Evolutionary conservation across 148 eudicot species (phyloP).

Genomic region (Camellia lanceoleosa): DNA sequence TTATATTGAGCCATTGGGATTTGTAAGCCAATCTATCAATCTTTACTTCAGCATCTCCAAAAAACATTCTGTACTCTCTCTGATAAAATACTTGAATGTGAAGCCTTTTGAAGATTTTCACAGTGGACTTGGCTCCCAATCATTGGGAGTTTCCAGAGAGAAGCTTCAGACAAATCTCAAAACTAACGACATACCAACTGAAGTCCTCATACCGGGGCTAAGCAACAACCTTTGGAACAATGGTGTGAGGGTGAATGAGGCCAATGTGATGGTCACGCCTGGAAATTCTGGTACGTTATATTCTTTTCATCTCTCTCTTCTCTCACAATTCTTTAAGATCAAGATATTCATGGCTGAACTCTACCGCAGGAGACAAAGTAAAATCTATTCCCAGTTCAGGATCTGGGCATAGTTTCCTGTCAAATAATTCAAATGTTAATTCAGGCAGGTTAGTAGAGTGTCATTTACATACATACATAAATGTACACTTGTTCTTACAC

Average conservation of each 20-base stretch:
- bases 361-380: constrained; percentile 37
- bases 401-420: constrained; percentile 39
- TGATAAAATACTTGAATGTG: constrained; percentile 9
- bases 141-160: constrained; percentile 38
- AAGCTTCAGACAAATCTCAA: constrained; percentile 27
- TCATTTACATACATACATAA: not conserved
- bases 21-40: no score
- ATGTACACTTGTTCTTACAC: no score
- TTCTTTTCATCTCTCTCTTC: not conserved
- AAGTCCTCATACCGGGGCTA: constrained; percentile 30
- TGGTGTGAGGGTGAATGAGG: constrained; percentile 25
- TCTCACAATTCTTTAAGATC: not conserved
- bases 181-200: constrained; percentile 25
- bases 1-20: no score
- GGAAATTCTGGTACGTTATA: constrained; percentile 45
- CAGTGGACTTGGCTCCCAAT: constrained; percentile 37
- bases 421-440: constrained; percentile 54
- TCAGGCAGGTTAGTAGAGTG: constrained; percentile 55
- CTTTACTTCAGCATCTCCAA: no score
- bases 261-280: constrained; percentile 40
- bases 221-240: constrained; percentile 22
- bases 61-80: no score
- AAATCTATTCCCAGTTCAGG: constrained; percentile 58
- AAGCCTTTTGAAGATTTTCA: constrained; percentile 50
- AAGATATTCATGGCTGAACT: not conserved